These are phyloP conservation scores for Alternaria conjuncta DNA, from an alignment of 2,329 filamentous ascomycete species.

Conservation along the genomic window DNA sequence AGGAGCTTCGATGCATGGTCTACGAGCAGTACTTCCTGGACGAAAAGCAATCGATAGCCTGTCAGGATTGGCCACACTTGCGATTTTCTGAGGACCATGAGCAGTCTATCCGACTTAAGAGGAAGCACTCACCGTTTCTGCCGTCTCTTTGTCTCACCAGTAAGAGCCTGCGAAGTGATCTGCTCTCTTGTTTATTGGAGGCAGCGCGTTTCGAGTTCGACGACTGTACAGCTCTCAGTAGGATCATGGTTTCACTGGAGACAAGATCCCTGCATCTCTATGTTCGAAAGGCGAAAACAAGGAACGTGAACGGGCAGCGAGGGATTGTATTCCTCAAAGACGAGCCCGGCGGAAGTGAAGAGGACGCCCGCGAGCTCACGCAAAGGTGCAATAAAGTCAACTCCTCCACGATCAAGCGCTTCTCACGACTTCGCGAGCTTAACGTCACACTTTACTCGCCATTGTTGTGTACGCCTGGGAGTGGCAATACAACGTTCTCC, in stretches of 20 bases:
- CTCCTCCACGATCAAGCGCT: background rate
- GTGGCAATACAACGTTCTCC: background rate
- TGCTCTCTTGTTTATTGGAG: background rate
- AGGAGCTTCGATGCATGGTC: conserved; percentile 1
- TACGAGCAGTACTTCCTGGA: conserved; percentile 12
- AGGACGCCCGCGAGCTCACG: background rate
- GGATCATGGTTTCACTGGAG: background rate
- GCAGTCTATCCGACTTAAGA: background rate
- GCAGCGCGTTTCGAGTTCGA: background rate
- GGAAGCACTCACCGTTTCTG: background rate
- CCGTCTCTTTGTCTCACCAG: conserved; percentile 1
- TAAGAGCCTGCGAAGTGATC: background rate
- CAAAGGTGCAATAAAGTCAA: background rate
- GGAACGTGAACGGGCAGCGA: background rate
- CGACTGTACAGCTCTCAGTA: background rate
- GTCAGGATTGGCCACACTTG: background rate
- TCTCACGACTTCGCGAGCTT: background rate
- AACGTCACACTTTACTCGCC: background rate
- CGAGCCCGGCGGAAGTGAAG: background rate
- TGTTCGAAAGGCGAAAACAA: background rate
- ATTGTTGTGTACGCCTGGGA: background rate
- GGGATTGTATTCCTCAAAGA: background rate
- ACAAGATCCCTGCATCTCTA: background rate
- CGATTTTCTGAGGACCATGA: background rate
- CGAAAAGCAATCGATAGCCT: background rate